Percentiles rank a stretch among this genome's conserved stretches.
These are phyloP conservation scores for Penicillium steckii DNA, from an alignment of 495 filamentous ascomycete genomes.

Conservation along the genomic window DNA sequence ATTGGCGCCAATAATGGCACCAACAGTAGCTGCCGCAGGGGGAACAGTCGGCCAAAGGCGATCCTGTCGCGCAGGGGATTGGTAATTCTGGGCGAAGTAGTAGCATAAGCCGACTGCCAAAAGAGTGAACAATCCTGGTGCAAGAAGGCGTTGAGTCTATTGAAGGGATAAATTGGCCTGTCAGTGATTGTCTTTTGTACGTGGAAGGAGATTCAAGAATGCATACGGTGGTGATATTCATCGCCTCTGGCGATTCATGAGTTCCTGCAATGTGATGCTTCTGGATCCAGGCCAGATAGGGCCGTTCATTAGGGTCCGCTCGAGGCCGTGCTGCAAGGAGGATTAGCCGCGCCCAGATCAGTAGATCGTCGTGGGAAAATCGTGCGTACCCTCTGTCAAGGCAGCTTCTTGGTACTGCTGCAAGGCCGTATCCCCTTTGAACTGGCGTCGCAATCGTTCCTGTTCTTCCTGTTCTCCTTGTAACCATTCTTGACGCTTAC, in stretches of 20 bases:
- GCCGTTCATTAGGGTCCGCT: slow-evolving; percentile 43
- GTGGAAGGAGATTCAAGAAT: neutral
- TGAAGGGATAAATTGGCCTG: neutral
- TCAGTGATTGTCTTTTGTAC: neutral
- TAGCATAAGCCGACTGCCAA: slow-evolving; percentile 49
- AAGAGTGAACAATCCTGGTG: slow-evolving; percentile 58
- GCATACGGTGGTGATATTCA: slow-evolving; percentile 37
- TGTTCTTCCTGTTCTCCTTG: slow-evolving; percentile 40
- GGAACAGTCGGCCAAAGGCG: slow-evolving; percentile 73
- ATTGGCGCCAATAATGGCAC: slow-evolving; percentile 65
- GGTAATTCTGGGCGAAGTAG: slow-evolving; percentile 59
- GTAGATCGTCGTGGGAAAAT: neutral
- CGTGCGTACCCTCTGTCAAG: slow-evolving; percentile 34
- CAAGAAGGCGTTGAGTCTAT: slow-evolving; percentile 60
- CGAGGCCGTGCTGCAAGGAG: slow-evolving; percentile 32
- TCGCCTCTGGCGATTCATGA: slow-evolving; percentile 31
- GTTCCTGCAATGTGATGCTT: slow-evolving; percentile 43
- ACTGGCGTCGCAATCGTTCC: slow-evolving; percentile 39
- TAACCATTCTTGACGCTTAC: slow-evolving; percentile 43
- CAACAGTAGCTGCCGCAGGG: slow-evolving; percentile 74
- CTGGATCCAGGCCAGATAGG: slow-evolving; percentile 49
- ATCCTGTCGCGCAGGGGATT: slow-evolving; percentile 53
- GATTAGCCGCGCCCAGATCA: slow-evolving; percentile 5
- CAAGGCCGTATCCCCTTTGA: slow-evolving; percentile 47
- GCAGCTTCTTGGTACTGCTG: slow-evolving; percentile 45